Conservation (phyloP, 1,284 basidiomycete species). For the Malassezia psittaci region DNA sequence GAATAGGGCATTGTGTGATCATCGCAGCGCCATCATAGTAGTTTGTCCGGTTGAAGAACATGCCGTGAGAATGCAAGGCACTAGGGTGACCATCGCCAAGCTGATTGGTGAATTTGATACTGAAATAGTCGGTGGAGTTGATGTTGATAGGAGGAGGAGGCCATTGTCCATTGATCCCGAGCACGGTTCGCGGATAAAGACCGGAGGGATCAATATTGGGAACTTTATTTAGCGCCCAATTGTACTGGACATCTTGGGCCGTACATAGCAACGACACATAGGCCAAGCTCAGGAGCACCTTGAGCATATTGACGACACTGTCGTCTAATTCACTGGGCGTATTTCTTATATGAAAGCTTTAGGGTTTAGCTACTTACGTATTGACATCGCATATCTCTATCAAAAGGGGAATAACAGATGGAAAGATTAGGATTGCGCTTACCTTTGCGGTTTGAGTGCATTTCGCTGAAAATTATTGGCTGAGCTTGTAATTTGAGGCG, state of each 20-base stretch:
- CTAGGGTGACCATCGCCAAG: slow-evolving; percentile 18
- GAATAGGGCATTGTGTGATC: slow-evolving; percentile 79
- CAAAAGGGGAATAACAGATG: too few species aligned
- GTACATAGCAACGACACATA: not conserved
- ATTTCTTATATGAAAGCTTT: too few species aligned
- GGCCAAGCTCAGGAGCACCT: not conserved
- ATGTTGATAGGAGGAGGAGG: slow-evolving; percentile 14
- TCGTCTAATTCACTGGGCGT: too few species aligned
- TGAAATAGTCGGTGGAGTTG: slow-evolving; percentile 20
- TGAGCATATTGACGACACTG: too few species aligned
- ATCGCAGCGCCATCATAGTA: slow-evolving; percentile 71
- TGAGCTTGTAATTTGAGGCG: too few species aligned
- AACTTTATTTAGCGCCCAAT: slow-evolving; percentile 61
- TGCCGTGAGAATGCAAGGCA: slow-evolving; percentile 56
- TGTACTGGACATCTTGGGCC: slow-evolving; percentile 27
- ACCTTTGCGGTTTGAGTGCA: not conserved
- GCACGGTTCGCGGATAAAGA: slow-evolving; percentile 22
- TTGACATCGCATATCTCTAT: too few species aligned
- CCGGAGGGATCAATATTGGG: slow-evolving; percentile 37
- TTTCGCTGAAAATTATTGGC: not conserved
- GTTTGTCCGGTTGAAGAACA: slow-evolving; percentile 68
- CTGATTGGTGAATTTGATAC: slow-evolving; percentile 18
- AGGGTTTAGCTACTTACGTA: too few species aligned
- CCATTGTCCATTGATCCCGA: slow-evolving; percentile 14
- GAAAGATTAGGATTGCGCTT: not conserved